Percentiles rank a stretch among this genome's conserved stretches.
Conservation (phyloP, 495 filamentous ascomycete species). For the Aspergillus sclerotioniger region DNA sequence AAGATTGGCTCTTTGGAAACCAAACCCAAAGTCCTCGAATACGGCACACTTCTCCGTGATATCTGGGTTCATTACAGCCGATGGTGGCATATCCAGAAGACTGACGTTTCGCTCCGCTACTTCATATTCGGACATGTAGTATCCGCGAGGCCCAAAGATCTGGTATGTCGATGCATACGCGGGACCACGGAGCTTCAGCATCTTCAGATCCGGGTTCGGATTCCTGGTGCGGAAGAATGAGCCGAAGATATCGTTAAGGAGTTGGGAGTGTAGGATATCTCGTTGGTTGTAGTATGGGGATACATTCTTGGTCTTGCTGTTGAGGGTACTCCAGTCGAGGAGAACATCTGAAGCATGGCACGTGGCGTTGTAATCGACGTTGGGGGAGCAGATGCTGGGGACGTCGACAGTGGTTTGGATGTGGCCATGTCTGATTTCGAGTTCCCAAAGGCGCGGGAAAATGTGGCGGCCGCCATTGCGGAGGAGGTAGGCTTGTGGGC, state of each 20-base stretch:
- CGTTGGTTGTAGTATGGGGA: slow-evolving; percentile 21
- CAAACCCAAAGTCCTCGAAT: slow-evolving; percentile 29
- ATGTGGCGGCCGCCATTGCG: slow-evolving; percentile 5
- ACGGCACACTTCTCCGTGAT: slow-evolving; percentile 22
- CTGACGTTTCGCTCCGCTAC: slow-evolving; percentile 6
- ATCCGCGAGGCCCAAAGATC: slow-evolving; percentile 8
- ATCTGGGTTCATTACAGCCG: slow-evolving; percentile 12
- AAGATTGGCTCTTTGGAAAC: slow-evolving; percentile 19
- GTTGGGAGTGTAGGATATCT: slow-evolving; percentile 26
- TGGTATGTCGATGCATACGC: slow-evolving; percentile 23
- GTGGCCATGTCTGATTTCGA: slow-evolving; percentile 27
- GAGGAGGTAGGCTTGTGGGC: slow-evolving; percentile 28
- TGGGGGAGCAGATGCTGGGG: slow-evolving; percentile 28
- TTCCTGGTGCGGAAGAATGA: slow-evolving; percentile 24
- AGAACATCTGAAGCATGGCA: slow-evolving; percentile 32
- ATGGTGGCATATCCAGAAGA: slow-evolving; percentile 20
- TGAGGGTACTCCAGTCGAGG: slow-evolving; percentile 31
- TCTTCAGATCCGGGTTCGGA: slow-evolving; percentile 24
- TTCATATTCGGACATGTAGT: slow-evolving; percentile 12
- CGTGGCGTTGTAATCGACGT: slow-evolving; percentile 28
- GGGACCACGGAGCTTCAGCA: slow-evolving; percentile 19
- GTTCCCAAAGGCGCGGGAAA: slow-evolving; percentile 26
- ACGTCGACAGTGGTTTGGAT: slow-evolving; percentile 18
- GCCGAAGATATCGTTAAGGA: slow-evolving; percentile 30
- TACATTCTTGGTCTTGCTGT: slow-evolving; percentile 29